Evolutionary conservation across 352 stramenopile species (phyloP), one percentile per base, ranked within the genome.

Genomic region (Pythium aphanidermatum): DNA sequence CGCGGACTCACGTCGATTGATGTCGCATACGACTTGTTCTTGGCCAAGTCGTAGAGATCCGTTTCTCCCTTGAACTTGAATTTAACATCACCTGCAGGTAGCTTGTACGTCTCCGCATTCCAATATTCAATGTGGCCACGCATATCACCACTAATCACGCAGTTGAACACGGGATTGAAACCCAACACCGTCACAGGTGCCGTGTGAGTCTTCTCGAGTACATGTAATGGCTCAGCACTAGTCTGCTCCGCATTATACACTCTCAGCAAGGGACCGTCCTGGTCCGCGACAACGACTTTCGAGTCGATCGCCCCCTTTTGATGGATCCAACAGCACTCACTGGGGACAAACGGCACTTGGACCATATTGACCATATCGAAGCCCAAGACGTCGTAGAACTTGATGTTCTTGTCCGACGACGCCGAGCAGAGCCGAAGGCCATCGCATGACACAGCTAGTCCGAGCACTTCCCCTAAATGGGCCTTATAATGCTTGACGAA

Each of bases 401-500:
- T 99, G 42, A 99, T 83, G 14, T 83, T 86, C 28, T 88, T 76
- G 65, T 99, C 96, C 3, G 59, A 73, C 7, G 78, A 82, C 3
- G 84, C 92, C 31, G 79, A 96, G 43, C 70, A 90, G 4, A 97
- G 65, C 3, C 81, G 76, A 34, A 91, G 58, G 11, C 87, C 91
- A 46, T 98, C 92, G 35, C 26, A 33, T 16, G 78, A 91, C 38
- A 96, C 79, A 8, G 70, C 73, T 23, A 99, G 76, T 8, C 72
- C 79, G 2, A 79, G 43, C 11, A 99, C 73, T 5, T 77, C 63
- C 21, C 80, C 76, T 0, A 98, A 55, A 64, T 99, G 97, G 23
- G 96, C 95, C 39, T 97, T 96, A 66, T 98, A 99, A 36, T 98
- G 96, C 75, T 99, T 99, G 32, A 99, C 96, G 69, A 99, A 99